Base-by-base conservation (phyloP, 1,139 yeast species). In the Debaryomyces coudertii region DNA sequence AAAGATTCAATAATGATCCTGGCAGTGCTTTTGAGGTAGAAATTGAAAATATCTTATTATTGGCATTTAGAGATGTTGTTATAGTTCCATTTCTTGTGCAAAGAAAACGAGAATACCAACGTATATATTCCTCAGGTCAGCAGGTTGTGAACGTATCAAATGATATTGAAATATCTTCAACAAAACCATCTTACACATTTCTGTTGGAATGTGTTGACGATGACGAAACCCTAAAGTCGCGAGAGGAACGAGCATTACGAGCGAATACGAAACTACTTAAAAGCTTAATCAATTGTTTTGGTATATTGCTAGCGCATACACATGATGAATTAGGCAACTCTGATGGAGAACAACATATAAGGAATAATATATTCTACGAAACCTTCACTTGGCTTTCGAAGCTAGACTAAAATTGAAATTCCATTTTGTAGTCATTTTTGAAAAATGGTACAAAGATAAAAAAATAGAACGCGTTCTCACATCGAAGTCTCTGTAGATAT, bases 1-100 rank as follows among this genome's bases (percentile, higher is more conserved):
- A 54, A 23, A 47, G 45, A 12, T 43, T 43, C 12, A 48, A 46
- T 28, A 39, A 24, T 30, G 39, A 15, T 33, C 42, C 30, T 27
- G 40, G 40, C 3, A 43, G 46, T 9, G 24, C 45, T 4, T 25
- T 52, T 8, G 57, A 51, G n/a, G 58, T 71, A 5, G 64, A 66
- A 24, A 60, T 71, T 5, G 76, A 72, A 42, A 57, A 51, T 24
- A 53, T 65, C 2, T 49, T 71, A 5, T 50, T 72, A 5, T 47
- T 57, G 16, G 62, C 73, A 2, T 73, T 70, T 47, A 58, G 71
- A 42, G 71, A 69, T 29, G 56, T 61, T 7, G 52, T 72, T 6
- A 46, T 72, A 1, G 45, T 56, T 12, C 77, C 78, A 1, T 58
- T 64, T 24, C 50, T 71, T 7, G 44, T 58, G 5, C 55, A 53